Percentiles rank a stretch among this genome's conserved stretches.
Evolutionary conservation across 148 eudicot genomes (phyloP).

Genomic region (Rheum nobile): DNA sequence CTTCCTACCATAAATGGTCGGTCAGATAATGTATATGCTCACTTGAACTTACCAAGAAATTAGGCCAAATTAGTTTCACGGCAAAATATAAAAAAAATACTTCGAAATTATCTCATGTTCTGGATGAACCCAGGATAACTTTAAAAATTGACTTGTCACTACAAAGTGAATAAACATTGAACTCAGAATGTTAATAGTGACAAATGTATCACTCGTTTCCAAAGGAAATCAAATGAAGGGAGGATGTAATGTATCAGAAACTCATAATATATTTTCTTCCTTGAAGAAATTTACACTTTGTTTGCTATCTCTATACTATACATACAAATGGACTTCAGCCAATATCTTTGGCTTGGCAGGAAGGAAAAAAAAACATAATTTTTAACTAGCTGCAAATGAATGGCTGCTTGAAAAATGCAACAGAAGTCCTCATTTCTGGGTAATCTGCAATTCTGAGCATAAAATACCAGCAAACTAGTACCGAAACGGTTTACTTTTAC

Average conservation of each 20-base stretch:
- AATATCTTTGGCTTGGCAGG: neutral
- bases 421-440: neutral
- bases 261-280: neutral
- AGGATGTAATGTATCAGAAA: neutral
- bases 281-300: neutral
- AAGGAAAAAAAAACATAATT: neutral
- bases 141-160: neutral
- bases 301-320: neutral
- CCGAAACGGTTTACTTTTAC: neutral
- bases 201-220: neutral
- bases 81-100: slow-evolving; percentile 4
- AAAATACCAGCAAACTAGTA: neutral
- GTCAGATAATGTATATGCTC: slow-evolving; percentile 13
- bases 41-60: neutral
- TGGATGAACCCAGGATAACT: neutral
- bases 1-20: slow-evolving; percentile 53
- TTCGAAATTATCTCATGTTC: neutral
- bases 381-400: neutral
- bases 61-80: neutral
- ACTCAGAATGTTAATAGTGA: neutral
- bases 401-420: neutral
- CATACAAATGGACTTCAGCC: neutral
- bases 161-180: neutral
- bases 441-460: neutral
- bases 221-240: neutral